A percentile compares a stretch with the other conserved stretches of the same genome.
Conservation (phyloP, 768 basidiomycete species). For the Suillus subaureus region DNA sequence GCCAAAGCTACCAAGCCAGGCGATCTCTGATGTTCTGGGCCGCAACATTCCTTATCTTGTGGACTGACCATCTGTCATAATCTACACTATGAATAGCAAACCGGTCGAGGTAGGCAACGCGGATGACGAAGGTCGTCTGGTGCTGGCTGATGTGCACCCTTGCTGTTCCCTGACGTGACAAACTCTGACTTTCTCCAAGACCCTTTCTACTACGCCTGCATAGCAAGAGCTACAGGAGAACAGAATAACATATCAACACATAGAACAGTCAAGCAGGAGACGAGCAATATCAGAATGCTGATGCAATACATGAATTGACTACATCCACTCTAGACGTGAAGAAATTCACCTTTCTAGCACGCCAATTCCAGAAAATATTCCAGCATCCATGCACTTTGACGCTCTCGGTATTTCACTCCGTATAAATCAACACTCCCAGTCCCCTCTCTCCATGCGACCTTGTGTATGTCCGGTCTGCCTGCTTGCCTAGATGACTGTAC, state of each 20-base stretch:
- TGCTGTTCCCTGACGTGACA: not conserved
- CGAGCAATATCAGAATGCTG: not conserved
- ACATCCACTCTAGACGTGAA: not conserved
- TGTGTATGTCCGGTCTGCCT: not conserved
- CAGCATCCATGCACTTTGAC: constrained; percentile 1
- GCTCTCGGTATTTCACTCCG: not conserved
- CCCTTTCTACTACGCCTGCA: constrained; percentile 72
- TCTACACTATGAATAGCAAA: not conserved
- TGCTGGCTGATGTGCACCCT: constrained; percentile 37
- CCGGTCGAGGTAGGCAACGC: constrained; percentile 61
- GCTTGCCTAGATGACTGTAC: not conserved
- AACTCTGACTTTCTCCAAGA: constrained; percentile 42
- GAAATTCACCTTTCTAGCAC: not conserved
- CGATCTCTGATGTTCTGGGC: too few relatives aligned
- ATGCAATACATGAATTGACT: not conserved
- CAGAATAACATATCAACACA: not conserved
- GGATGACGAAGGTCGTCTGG: constrained; percentile 57
- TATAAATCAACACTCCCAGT: not conserved
- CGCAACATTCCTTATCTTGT: too few relatives aligned
- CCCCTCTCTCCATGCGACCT: not conserved
- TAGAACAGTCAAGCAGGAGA: not conserved
- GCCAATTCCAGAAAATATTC: not conserved
- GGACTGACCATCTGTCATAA: not conserved
- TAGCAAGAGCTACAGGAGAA: not conserved
- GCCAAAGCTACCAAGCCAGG: not conserved